Base-by-base conservation (phyloP, 139 green algal species). In the Coelastrella sp. region DNA sequence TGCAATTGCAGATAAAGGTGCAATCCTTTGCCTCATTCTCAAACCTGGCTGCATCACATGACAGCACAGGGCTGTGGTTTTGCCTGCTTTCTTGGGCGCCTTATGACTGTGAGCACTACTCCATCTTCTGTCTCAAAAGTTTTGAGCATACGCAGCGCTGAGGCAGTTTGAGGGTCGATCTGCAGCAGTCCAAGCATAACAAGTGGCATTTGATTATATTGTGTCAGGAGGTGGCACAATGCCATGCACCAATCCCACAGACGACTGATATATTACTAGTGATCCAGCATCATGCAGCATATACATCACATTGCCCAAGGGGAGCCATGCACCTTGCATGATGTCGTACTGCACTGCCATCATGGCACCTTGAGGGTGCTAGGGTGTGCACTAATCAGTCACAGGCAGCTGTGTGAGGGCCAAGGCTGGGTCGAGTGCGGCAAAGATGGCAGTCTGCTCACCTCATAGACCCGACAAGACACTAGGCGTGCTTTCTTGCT, bases 51-150 rank as follows among this genome's bases (percentile, higher is more conserved):
- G 35, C 68, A 27, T 76, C 68, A 76, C 68, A 76, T 80, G 24
- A 80, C 74, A 17, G 74, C 74, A 17, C 74, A 83, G 22, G 78
- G 78, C 15, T 58, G 78, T 24, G 78, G 78, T 20, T 65, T 22
- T 11, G 49, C 35, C 49, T 83, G 78, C 24, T 83, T 83, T 9
- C 49, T 61, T 24, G 49, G 35, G 35, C 49, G 27, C 35, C 78
- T 11, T 10, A 83, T 63, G 0, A 83, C 78, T 66, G 78, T 83
- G 10, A 83, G 25, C 6, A 83, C 35, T 7, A 61, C 11, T 8
- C 78, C 78, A 63, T 83, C 78, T 7, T 35, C 78, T 66, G 78
- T 83, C 15, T 83, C 49, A 83, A 83, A 83, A 0, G 78, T 83
- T 15, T 63, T n/a, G 11, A 65, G 6, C 12, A 61, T 8, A 14